Evolutionary conservation across 2,329 filamentous ascomycete genomes (phyloP).

Genomic region (Penicillium sp.): DNA sequence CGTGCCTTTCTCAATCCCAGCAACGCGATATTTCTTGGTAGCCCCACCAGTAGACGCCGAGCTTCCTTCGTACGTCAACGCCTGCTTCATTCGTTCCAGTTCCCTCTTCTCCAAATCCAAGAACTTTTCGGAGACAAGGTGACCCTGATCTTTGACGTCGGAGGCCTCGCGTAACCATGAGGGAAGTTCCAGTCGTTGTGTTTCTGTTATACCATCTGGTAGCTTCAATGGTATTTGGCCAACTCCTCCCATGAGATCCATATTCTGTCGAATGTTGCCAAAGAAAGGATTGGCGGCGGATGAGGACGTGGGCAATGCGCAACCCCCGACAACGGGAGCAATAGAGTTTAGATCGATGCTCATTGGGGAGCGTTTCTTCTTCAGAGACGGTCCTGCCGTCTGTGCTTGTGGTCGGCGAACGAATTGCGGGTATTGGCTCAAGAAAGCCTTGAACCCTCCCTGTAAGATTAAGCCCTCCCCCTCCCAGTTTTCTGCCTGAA

Average conservation of each 20-base stretch:
- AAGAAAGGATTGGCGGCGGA: slow-evolving; percentile 87
- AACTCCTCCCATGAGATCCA: slow-evolving; percentile 91
- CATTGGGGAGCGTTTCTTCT: slow-evolving; percentile 60
- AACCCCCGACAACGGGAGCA: slow-evolving; percentile 85
- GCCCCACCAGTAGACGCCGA: slow-evolving; percentile 49
- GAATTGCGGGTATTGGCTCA: slow-evolving; percentile 65
- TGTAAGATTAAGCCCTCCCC: slow-evolving; percentile 77
- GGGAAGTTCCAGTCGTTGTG: slow-evolving; percentile 65
- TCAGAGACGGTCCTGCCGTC: slow-evolving; percentile 43
- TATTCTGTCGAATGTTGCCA: slow-evolving; percentile 93
- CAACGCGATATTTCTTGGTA: slow-evolving; percentile 70
- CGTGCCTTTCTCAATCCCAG: slow-evolving; percentile 88
- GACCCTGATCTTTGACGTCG: slow-evolving; percentile 73
- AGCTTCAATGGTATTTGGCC: slow-evolving; percentile 74
- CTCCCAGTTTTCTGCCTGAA: slow-evolving; percentile 79
- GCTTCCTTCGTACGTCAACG: slow-evolving; percentile 65
- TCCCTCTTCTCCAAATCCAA: slow-evolving; percentile 82
- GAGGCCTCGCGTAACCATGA: slow-evolving; percentile 76
- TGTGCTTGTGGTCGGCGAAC: slow-evolving; percentile 34
- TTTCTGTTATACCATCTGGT: slow-evolving; percentile 59
- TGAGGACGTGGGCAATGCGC: slow-evolving; percentile 72
- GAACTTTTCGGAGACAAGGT: slow-evolving; percentile 81
- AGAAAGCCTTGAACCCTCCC: slow-evolving; percentile 81
- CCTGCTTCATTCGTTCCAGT: slow-evolving; percentile 90
- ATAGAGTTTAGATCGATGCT: slow-evolving; percentile 60